A percentile compares a stretch with the other conserved stretches of the same genome.
Conservation (phyloP, 345 rosid species). For the Populus nigra region DNA sequence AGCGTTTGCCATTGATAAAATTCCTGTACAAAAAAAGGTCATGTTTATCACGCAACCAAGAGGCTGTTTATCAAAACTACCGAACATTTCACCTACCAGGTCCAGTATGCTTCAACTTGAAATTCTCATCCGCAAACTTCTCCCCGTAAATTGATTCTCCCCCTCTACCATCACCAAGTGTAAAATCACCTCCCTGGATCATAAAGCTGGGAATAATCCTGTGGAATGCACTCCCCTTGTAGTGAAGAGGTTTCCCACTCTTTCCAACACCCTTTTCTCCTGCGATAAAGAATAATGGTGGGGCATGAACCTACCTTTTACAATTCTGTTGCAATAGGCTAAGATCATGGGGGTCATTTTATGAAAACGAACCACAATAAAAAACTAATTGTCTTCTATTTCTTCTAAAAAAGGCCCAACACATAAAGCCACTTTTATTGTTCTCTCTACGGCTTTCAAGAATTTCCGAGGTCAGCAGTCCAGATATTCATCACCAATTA, state of each 20-base stretch:
- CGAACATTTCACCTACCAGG: constrained; percentile 53
- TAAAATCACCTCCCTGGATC: constrained; percentile 96
- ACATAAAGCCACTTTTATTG: neutral
- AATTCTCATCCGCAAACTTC: constrained; percentile 91
- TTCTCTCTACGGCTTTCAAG: neutral
- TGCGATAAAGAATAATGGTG: constrained; percentile 20
- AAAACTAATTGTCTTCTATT: neutral
- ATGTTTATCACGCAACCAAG: neutral
- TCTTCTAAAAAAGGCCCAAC: neutral
- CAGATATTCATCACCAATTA: neutral
- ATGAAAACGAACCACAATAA: neutral
- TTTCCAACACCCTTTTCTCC: constrained; percentile 91
- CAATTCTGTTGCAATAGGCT: neutral
- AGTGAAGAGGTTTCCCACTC: constrained; percentile 87
- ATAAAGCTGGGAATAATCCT: constrained; percentile 95
- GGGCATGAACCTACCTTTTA: neutral
- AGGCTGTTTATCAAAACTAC: neutral
- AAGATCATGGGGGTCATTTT: neutral
- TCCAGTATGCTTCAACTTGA: constrained; percentile 92
- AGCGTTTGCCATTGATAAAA: constrained; percentile 92
- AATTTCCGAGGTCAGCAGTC: neutral
- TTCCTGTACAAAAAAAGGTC: constrained; percentile 37
- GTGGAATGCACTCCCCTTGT: constrained; percentile 78
- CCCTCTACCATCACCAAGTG: constrained; percentile 92
- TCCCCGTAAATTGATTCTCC: constrained; percentile 96